These are phyloP conservation scores for Amaranthus cruentus DNA, from an alignment of 148 eudicot genomes.

Conservation along the genomic window DNA sequence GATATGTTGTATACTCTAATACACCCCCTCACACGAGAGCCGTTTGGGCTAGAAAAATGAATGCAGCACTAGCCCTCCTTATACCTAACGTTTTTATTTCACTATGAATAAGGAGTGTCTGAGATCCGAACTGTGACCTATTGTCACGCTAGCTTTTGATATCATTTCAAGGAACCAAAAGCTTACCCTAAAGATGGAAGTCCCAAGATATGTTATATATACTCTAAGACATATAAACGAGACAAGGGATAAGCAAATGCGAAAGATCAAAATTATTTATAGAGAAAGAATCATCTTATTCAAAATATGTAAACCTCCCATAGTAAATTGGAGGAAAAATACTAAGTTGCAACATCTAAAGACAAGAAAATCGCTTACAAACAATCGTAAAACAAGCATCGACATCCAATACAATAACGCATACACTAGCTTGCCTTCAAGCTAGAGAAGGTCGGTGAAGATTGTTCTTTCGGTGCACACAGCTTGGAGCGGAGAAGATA, in stretches of 20 bases:
- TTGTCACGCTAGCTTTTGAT: too few species aligned
- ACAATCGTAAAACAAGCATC: slow-evolving; percentile 6
- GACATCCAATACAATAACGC: slow-evolving; percentile 15
- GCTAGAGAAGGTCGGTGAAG: background rate
- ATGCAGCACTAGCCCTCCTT: too few species aligned
- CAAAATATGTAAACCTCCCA: slow-evolving; percentile 12
- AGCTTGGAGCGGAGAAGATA: slow-evolving; percentile 4
- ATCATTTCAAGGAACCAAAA: too few species aligned
- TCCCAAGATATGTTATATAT: too few species aligned
- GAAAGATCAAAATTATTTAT: background rate
- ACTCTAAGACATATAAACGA: background rate
- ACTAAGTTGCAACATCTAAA: slow-evolving; percentile 22
- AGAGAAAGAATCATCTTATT: slow-evolving; percentile 12
- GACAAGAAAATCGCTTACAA: slow-evolving; percentile 14
- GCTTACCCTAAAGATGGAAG: too few species aligned
- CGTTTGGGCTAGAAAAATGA: too few species aligned
- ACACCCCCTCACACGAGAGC: too few species aligned
- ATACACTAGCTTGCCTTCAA: slow-evolving; percentile 3
- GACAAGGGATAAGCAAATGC: background rate
- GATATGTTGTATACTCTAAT: too few species aligned
- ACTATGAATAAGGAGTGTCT: too few species aligned
- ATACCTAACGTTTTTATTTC: too few species aligned
- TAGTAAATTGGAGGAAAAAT: slow-evolving; percentile 14
- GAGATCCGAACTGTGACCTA: too few species aligned
- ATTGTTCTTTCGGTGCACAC: slow-evolving; percentile 9